Percentiles rank a stretch among this genome's conserved stretches.
phyloP scores from a whole-genome alignment of 345 rosid genomes.

The Arabidopsis arenosa region DNA sequence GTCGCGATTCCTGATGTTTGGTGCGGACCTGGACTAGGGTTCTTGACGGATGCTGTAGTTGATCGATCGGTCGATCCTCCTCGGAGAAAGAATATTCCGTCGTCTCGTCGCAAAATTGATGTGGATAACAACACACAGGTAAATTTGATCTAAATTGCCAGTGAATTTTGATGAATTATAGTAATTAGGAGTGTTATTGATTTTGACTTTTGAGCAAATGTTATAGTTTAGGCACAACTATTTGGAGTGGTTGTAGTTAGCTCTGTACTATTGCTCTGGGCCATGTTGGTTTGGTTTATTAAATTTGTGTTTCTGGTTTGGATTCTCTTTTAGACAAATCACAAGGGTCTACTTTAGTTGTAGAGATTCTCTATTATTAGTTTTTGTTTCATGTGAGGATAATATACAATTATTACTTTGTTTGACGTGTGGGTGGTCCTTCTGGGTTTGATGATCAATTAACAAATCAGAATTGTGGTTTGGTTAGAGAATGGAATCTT shows the following conservation, averaged over 20 bases:
- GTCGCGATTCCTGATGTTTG: slow-evolving; percentile 76
- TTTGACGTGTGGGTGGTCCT: slow-evolving; percentile 38
- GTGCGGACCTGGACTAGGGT: slow-evolving; percentile 93
- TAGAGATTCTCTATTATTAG: slow-evolving; percentile 31
- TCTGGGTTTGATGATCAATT: slow-evolving; percentile 19
- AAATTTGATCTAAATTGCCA: not conserved
- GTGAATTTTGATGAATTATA: slow-evolving; percentile 8
- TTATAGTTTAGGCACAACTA: slow-evolving; percentile 30
- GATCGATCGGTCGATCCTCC: slow-evolving; percentile 59
- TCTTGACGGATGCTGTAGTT: slow-evolving; percentile 71
- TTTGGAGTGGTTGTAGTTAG: slow-evolving; percentile 30
- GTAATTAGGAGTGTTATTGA: slow-evolving; percentile 6
- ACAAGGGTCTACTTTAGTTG: slow-evolving; percentile 34
- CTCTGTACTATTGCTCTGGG: slow-evolving; percentile 27
- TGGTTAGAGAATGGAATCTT: slow-evolving; percentile 25
- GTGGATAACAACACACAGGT: slow-evolving; percentile 61
- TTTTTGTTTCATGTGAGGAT: slow-evolving; percentile 25
- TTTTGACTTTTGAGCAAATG: slow-evolving; percentile 18
- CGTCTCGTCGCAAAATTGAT: slow-evolving; percentile 67
- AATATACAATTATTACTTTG: slow-evolving; percentile 2
- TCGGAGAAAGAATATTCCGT: slow-evolving; percentile 57
- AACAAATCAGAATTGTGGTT: slow-evolving; percentile 27
- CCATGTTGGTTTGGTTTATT: slow-evolving; percentile 32
- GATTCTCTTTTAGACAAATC: slow-evolving; percentile 33
- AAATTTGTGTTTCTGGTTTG: slow-evolving; percentile 16